These are phyloP conservation scores for Thelonectria olida DNA, from an alignment of 2,329 filamentous ascomycete species.

Conservation along the genomic window DNA sequence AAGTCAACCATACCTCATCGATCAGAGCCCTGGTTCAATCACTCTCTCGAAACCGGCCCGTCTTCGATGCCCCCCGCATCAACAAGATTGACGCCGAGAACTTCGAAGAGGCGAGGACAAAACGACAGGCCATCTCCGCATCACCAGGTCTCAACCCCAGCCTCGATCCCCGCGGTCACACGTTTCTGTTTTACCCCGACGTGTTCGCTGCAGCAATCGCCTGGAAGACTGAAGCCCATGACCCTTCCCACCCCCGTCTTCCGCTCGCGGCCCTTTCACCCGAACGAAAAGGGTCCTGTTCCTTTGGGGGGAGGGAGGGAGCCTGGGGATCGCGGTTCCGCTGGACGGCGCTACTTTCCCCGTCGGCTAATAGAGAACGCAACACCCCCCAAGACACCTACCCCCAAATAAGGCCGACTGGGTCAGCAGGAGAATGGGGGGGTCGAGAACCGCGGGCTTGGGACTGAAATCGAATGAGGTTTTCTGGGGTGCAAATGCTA, in stretches of 20 bases:
- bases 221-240: constrained; percentile 29
- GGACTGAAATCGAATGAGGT: constrained; percentile 24
- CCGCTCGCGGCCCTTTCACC: constrained; percentile 33
- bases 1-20: constrained; percentile 1
- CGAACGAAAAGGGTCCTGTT: constrained; percentile 22
- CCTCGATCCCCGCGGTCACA: constrained; percentile 31
- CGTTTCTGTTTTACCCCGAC: constrained; percentile 22
- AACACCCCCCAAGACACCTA: neutral
- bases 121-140: constrained; percentile 34
- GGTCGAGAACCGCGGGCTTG: constrained; percentile 18
- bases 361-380: constrained; percentile 28
- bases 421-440: constrained; percentile 4
- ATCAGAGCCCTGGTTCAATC: neutral
- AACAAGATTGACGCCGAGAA: constrained; percentile 26
- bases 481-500: constrained; percentile 13
- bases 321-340: neutral
- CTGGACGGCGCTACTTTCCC: constrained; percentile 27
- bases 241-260: constrained; percentile 6
- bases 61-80: constrained; percentile 25
- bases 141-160: constrained; percentile 31
- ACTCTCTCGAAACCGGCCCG: constrained; percentile 8
- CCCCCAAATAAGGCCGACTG: constrained; percentile 4
- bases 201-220: neutral
- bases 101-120: neutral
- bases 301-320: constrained; percentile 9